Evolutionary conservation across 1,284 basidiomycete genomes (phyloP).

Genomic region (Moesziomyces globuligerus): DNA sequence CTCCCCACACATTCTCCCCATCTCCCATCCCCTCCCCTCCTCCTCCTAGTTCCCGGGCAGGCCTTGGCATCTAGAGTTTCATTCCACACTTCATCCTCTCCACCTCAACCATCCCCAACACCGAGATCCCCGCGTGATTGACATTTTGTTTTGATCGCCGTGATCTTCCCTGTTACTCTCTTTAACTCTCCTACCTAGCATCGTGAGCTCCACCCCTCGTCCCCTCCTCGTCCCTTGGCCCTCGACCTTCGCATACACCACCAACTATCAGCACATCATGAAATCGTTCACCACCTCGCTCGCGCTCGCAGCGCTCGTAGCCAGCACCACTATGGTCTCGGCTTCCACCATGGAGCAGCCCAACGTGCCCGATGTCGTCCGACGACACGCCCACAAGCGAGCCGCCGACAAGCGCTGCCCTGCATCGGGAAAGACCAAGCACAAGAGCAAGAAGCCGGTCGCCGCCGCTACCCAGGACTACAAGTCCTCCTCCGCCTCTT

Average conservation of each 20-base stretch:
- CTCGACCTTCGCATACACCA: conserved; percentile 1
- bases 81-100: too few relatives aligned
- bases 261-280: conserved; percentile 18
- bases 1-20: not conserved
- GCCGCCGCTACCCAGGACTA: conserved; percentile 8
- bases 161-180: not conserved
- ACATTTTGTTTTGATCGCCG: too few relatives aligned
- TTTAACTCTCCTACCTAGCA: not conserved
- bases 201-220: not conserved
- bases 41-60: conserved; percentile 20
- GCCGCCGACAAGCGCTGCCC: conserved; percentile 29
- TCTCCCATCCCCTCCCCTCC: not conserved
- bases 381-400: conserved; percentile 24
- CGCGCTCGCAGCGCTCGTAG: conserved; percentile 35
- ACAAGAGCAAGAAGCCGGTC: conserved; percentile 18
- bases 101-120: not conserved
- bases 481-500: conserved; percentile 18
- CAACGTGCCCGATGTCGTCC: conserved; percentile 24
- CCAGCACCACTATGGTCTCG: conserved; percentile 38
- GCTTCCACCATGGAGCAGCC: conserved; percentile 33
- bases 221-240: not conserved
- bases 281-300: conserved; percentile 36
- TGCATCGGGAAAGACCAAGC: conserved; percentile 9
- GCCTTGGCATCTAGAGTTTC: conserved; percentile 14
- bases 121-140: not conserved